Conservation (phyloP, 2,329 filamentous ascomycete genomes). For the Myriosclerotinia duriaeana region DNA sequence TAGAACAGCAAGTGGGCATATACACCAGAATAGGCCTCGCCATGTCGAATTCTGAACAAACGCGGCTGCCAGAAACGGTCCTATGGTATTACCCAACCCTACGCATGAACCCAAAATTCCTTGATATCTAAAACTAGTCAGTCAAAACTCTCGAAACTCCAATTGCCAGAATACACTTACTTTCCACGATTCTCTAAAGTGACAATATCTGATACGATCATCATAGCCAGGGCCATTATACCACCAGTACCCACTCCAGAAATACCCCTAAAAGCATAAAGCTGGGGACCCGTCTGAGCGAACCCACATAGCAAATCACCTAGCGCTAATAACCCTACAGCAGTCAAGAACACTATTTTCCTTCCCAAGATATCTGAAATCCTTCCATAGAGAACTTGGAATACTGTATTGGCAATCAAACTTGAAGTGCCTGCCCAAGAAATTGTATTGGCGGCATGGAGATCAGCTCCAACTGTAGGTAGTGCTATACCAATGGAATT, state of each 20-base stretch:
- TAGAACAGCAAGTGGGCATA: slow-evolving; percentile 52
- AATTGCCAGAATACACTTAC: slow-evolving; percentile 37
- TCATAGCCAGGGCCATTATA: slow-evolving; percentile 58
- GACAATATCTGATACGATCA: slow-evolving; percentile 61
- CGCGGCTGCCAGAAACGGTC: slow-evolving; percentile 47
- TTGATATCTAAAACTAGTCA: slow-evolving; percentile 41
- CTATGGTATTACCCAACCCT: slow-evolving; percentile 46
- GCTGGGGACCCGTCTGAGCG: slow-evolving; percentile 53
- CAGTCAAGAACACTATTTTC: slow-evolving; percentile 56
- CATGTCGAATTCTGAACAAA: slow-evolving; percentile 45
- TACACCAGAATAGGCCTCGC: slow-evolving; percentile 50
- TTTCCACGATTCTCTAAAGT: slow-evolving; percentile 59
- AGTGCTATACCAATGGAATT: slow-evolving; percentile 45
- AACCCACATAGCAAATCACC: slow-evolving; percentile 61
- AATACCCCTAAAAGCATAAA: slow-evolving; percentile 61
- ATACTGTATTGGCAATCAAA: slow-evolving; percentile 59
- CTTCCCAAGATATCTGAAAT: slow-evolving; percentile 61
- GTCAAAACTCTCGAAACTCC: background rate
- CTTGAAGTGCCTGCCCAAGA: slow-evolving; percentile 55
- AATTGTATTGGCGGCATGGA: slow-evolving; percentile 49
- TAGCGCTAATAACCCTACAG: slow-evolving; percentile 53
- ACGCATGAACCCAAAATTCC: slow-evolving; percentile 46
- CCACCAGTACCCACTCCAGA: slow-evolving; percentile 63
- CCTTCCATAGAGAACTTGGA: slow-evolving; percentile 63
- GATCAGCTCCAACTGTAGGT: slow-evolving; percentile 52